Evolutionary conservation across 495 filamentous ascomycete genomes (phyloP).

Genomic region (Letharia columbiana): DNA sequence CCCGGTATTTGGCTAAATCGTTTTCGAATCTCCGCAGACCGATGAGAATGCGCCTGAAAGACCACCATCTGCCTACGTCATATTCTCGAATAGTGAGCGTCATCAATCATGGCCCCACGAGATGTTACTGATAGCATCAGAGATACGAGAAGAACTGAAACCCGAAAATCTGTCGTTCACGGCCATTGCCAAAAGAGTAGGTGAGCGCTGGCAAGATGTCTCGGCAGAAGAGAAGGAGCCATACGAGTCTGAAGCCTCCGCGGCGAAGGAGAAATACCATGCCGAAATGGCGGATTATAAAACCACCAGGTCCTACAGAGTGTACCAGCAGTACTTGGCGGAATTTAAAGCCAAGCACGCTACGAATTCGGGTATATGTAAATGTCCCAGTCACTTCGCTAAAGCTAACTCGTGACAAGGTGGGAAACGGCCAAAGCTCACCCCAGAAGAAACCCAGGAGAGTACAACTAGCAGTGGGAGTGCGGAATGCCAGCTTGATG

Average conservation of each 20-base stretch:
- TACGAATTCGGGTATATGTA: constrained; percentile 1
- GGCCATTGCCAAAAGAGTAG: constrained; percentile 73
- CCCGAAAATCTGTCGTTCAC: constrained; percentile 67
- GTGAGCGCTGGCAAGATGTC: constrained; percentile 69
- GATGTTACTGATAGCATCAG: constrained; percentile 30
- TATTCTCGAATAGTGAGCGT: constrained; percentile 70
- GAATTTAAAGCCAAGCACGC: constrained; percentile 64
- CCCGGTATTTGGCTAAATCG: constrained; percentile 1
- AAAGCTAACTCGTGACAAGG: constrained; percentile 18
- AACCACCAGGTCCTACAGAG: constrained; percentile 52
- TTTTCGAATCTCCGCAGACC: constrained; percentile 34
- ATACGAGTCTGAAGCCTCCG: constrained; percentile 58
- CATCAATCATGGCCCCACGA: not conserved
- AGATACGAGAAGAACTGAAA: constrained; percentile 65
- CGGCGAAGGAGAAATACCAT: constrained; percentile 64
- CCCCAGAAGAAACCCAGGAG: constrained; percentile 23
- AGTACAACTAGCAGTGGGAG: constrained; percentile 24
- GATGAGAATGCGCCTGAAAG: constrained; percentile 72
- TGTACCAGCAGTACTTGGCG: constrained; percentile 56
- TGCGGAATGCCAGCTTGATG: constrained; percentile 10
- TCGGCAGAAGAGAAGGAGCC: constrained; percentile 55
- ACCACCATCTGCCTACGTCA: constrained; percentile 71
- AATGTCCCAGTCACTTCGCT: not conserved
- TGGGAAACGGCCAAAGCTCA: constrained; percentile 32
- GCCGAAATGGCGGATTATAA: constrained; percentile 61